phyloP scores from a whole-genome alignment of 192 early-diverging fungal genomes.

The Umbelopsis sp. region DNA sequence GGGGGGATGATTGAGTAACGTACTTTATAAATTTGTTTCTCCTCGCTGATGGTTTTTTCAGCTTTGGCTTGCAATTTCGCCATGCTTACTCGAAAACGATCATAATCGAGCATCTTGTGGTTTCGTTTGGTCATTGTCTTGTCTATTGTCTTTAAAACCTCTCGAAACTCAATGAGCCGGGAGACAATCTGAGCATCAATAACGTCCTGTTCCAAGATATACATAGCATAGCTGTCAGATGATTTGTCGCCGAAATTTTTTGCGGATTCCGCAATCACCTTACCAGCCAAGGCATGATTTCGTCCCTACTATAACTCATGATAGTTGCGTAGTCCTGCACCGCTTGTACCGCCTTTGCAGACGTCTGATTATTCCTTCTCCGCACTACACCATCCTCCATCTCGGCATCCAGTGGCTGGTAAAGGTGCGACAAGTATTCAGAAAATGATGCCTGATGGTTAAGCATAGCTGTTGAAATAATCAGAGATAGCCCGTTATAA shows the following conservation, averaged over 20 bases:
- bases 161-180: constrained; percentile 75
- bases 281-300: constrained; percentile 66
- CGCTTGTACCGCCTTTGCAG: constrained; percentile 46
- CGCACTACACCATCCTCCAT: constrained; percentile 50
- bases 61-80: constrained; percentile 79
- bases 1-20: too few relatives aligned
- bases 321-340: constrained; percentile 54
- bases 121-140: constrained; percentile 86
- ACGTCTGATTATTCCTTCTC: constrained; percentile 39
- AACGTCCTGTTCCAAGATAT: constrained; percentile 42
- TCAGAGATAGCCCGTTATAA: background rate
- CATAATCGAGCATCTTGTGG: constrained; percentile 94
- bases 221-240: background rate
- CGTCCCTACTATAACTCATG: constrained; percentile 50
- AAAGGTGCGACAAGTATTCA: constrained; percentile 19
- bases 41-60: constrained; percentile 64
- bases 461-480: constrained; percentile 23
- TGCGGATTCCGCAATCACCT: background rate
- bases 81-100: constrained; percentile 72
- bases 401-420: constrained; percentile 39
- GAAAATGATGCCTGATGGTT: constrained; percentile 30
- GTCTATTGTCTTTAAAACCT: constrained; percentile 73
- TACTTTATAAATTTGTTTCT: constrained; percentile 69
- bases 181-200: constrained; percentile 80
- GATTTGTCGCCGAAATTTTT: background rate